A percentile compares a stretch with the other conserved stretches of the same genome.
Conservation (phyloP, 176 grass and related monocot species). For the Oryza rufipogon region DNA sequence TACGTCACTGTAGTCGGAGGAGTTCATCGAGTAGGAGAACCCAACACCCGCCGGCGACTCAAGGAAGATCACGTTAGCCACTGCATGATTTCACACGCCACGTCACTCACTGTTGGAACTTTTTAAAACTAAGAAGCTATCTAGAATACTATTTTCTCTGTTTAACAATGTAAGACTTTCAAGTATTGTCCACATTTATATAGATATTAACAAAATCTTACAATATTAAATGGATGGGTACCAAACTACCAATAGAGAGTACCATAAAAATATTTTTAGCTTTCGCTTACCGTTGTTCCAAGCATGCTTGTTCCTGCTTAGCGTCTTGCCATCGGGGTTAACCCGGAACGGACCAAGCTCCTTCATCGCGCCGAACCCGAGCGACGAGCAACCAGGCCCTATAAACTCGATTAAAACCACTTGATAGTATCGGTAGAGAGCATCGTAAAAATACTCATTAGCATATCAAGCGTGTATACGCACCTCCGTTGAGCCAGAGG, state of each 20-base stretch:
- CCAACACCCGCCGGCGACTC: constrained; percentile 54
- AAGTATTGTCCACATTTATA: too few relatives aligned
- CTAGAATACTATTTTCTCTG: too few relatives aligned
- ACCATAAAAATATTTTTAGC: background rate
- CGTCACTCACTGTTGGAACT: too few relatives aligned
- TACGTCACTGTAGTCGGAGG: constrained; percentile 22
- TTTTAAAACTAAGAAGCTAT: too few relatives aligned
- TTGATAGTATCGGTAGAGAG: too few relatives aligned
- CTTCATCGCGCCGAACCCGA: constrained; percentile 53
- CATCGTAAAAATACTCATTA: too few relatives aligned
- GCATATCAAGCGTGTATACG: background rate
- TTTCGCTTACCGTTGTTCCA: constrained; percentile 48
- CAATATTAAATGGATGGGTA: too few relatives aligned
- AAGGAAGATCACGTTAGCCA: constrained; percentile 58
- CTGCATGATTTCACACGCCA: constrained; percentile 8
- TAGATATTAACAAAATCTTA: too few relatives aligned
- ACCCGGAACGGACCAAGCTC: constrained; percentile 66
- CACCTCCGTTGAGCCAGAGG: constrained; percentile 74
- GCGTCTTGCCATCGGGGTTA: constrained; percentile 46
- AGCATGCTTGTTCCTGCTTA: constrained; percentile 46
- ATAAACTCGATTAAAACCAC: too few relatives aligned
- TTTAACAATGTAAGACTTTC: too few relatives aligned
- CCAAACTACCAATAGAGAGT: too few relatives aligned
- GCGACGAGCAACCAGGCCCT: constrained; percentile 58
- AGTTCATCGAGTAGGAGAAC: constrained; percentile 51